Evolutionary conservation across 371 early-diverging fungal genomes (phyloP).

Genomic region (Mucor velutinosus): DNA sequence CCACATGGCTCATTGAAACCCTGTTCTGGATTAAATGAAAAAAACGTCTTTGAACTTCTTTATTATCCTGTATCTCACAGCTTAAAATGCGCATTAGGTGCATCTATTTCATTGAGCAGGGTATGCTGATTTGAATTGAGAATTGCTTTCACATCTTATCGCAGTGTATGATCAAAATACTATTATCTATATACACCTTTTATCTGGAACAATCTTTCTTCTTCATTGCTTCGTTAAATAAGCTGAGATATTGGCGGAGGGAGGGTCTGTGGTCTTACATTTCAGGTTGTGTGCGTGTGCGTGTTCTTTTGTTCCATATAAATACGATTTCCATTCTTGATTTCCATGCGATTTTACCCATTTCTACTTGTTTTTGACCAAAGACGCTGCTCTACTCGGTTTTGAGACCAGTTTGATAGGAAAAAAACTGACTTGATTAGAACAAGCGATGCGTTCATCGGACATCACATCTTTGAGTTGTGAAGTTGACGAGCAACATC

Average conservation of each 20-base stretch:
- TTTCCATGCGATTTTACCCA: background rate
- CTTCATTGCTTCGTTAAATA: background rate
- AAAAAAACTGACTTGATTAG: too few relatives aligned
- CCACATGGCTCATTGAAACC: background rate
- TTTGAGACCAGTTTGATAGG: too few relatives aligned
- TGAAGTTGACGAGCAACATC: too few relatives aligned
- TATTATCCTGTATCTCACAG: background rate
- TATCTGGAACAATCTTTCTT: background rate
- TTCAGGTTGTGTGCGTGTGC: background rate
- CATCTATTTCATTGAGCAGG: background rate
- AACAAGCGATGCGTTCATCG: too few relatives aligned
- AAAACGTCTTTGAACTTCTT: background rate
- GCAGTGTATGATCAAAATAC: background rate
- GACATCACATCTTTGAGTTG: too few relatives aligned
- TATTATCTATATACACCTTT: background rate
- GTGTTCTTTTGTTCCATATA: background rate
- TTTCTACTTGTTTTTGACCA: background rate
- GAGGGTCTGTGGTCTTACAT: background rate
- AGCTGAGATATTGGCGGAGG: background rate
- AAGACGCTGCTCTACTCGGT: too few relatives aligned
- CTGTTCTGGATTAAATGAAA: background rate
- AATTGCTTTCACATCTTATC: background rate
- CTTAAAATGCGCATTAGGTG: background rate
- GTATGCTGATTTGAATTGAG: background rate
- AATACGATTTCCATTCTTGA: background rate